Base-by-base conservation (phyloP, 139 green algal species). In the Micromonas commoda region DNA sequence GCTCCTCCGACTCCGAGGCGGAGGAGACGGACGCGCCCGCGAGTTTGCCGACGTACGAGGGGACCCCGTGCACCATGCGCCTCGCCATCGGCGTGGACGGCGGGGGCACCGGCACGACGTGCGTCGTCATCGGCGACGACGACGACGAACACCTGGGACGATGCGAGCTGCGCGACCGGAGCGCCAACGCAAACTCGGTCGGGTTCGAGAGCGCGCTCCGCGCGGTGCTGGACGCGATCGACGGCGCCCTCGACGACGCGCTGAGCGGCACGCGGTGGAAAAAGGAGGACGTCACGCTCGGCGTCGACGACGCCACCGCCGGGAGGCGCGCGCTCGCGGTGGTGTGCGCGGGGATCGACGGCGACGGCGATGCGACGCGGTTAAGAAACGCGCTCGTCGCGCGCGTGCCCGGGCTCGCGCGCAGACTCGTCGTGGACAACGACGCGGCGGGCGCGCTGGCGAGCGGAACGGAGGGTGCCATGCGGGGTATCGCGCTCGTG, bases 391-490 rank as follows among this genome's bases (percentile, higher is more conserved):
- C 45, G 45, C 45, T 57, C 28, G 28, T 29, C 28, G 23, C 26
- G 31, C 16, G 28, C 66, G 66, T 73, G 9, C 5, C n/a, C 26
- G 61, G 9, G 9, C 61, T 13, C 9, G 9, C 26, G 26, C 37
- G 37, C 9, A 6, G 73, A 28, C 5, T 79, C 9, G 19, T 26
- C 20, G 57, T 83, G 13, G 53, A 78, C 1, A 83, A 83, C 78
- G 78, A 83, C 38, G 78, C 78, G 2, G 35, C 73, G 4, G 70
- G 53, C 24, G 78, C 78, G n/a, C 78, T 83, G 2, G 78, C 78
- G 32, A 79, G 53, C 32, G 78, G 78, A 29, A 83, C 78, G 19
- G 26, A 29, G 1, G 78, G 78, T n/a, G 24, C 23, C n/a, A 52
- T 83, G n/a, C 24, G 9, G 1, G 78, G 78, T 3, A 53, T 38